Base-by-base conservation (phyloP, 208 protist genomes). In the Acanthamoeba culbertsoni region DNA sequence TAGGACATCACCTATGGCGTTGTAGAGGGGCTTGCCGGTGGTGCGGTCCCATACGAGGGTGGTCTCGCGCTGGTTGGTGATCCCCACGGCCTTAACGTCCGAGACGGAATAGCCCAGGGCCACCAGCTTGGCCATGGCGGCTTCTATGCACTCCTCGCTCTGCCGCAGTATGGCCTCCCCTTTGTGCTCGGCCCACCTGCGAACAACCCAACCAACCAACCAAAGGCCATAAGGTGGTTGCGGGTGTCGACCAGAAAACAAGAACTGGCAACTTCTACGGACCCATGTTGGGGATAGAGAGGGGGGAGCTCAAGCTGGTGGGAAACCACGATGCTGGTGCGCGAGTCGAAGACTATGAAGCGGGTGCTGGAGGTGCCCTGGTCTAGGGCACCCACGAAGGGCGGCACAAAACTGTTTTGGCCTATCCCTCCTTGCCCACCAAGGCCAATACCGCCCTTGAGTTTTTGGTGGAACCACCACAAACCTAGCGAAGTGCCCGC, bases 51-150 rank as follows among this genome's bases (percentile, higher is more conserved):
- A 99, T n/a, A 99, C 97, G 26, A 99, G 96, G 1, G 98, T 98
- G 14, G 99, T 99, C 95, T 99, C 99, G 51, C 99, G 97, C 95
- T 99, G 99, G 95, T 99, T 99, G 37, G 99, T 99, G 68, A 99
- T 98, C 31, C 99, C 99, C 46, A 98, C 93, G 28, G 94, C 94
- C 75, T 88, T 89, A 40, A 96, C 37, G 20, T 75, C 63, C 55
- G 93, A 65, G 8, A 40, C 51, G 28, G 55, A 59, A 1, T 57
- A 51, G 55, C 89, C 91, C 28, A 77, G 35, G 31, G 55, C 63
- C 48, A 68, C 28, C 57, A 93, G 73, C 35, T 95, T 73, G 28
- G 79, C 48, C 42, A 95, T 63, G 31, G 96, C 97, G 23, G 97
- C 86, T 6, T 94, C 94, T 23, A 99, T 96, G 89, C 98, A 99